phyloP scores from a whole-genome alignment of 2,329 filamentous ascomycete species.

The Furcasterigmium furcatum region DNA sequence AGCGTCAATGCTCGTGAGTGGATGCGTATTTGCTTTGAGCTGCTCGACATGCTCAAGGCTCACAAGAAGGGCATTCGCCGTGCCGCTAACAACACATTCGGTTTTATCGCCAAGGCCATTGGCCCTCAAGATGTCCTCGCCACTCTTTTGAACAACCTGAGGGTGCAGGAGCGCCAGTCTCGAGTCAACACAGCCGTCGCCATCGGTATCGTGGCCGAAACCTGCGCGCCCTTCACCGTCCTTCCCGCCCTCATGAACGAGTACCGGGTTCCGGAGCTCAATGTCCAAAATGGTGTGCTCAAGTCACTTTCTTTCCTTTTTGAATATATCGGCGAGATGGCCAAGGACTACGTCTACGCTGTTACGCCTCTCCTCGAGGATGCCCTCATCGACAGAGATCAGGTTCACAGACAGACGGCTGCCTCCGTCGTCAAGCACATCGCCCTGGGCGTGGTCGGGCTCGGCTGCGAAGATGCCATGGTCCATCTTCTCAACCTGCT shows the following conservation, averaged over 20 bases:
- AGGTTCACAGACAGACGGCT: conserved; percentile 95
- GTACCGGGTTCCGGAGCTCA: conserved; percentile 95
- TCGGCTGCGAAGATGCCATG: conserved; percentile 98
- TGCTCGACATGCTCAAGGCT: conserved; percentile 98
- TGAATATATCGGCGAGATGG: conserved; percentile 99
- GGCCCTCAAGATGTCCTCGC: conserved; percentile 96
- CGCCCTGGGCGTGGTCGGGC: conserved; percentile 91
- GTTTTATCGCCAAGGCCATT: conserved; percentile 98
- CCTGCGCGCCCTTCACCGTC: conserved; percentile 96
- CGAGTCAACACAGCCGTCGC: conserved; percentile 98
- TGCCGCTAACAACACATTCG: conserved; percentile 98
- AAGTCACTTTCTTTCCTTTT: conserved; percentile 97
- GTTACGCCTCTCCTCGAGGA: conserved; percentile 95
- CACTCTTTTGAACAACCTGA: conserved; percentile 91
- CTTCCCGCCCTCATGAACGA: conserved; percentile 99
- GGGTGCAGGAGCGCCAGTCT: conserved; percentile 95
- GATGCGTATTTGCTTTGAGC: conserved; percentile 99
- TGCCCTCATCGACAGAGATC: conserved; percentile 94
- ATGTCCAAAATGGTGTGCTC: conserved; percentile 97
- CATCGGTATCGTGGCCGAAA: conserved; percentile 97
- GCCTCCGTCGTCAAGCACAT: conserved; percentile 98
- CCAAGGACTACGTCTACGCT: conserved; percentile 98
- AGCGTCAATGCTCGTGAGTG: conserved; percentile 96
- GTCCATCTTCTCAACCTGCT: conserved; percentile 93
- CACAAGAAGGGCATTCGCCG: conserved; percentile 99